Evolutionary conservation across 305 asterid species (phyloP), one percentile per base, ranked within the genome.

Genomic region (Solanum chacoense): DNA sequence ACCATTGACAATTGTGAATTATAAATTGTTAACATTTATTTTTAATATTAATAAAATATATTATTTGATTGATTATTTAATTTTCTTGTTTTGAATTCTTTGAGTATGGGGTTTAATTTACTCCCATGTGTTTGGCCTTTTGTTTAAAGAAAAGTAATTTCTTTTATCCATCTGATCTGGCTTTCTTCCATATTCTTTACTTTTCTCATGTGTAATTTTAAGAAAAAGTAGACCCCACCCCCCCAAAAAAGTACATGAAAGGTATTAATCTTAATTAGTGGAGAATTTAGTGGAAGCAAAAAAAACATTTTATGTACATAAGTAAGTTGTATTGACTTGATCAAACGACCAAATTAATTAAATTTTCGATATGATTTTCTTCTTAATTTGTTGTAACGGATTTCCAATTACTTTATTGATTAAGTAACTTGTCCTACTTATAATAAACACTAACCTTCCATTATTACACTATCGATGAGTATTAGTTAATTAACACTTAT

Each of bases 1-100:
- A 32, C 69, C 12, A 38, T 76, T 88, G 88, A 87, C 86, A 87
- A 81, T 83, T 90, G 87, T 85, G 40, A 85, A 42, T 85, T 88
- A 85, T 55, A 55, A 55, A 42, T 85, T 88, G 89, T 84, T 50
- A 85, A 71, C 88, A 67, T 32, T 86, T 72, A 86, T 65, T 76
- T 67, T 22, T 28, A 89, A 40, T 74, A 32, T 74, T 74, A 55
- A 18, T 55, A 18, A 32, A 38, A 31, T 32, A 76, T 85, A 87
- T 87, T 73, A 87, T 87, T 73, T 36, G 36, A 83, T 69, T 45
- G 22, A 4, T 78, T 28, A n/a, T 40, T 1, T 14, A 40, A 12
- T 28, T 86, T 83, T 83, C 73, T 83, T 83, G 73, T 26, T 29
- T 78, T 86, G 74, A 77, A 89, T 87, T 87, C 69, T 87, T 80